Percentiles rank a stretch among this genome's conserved stretches.
Conservation (phyloP, 1,139 yeast species). For the Sugiyamaella japonica region DNA sequence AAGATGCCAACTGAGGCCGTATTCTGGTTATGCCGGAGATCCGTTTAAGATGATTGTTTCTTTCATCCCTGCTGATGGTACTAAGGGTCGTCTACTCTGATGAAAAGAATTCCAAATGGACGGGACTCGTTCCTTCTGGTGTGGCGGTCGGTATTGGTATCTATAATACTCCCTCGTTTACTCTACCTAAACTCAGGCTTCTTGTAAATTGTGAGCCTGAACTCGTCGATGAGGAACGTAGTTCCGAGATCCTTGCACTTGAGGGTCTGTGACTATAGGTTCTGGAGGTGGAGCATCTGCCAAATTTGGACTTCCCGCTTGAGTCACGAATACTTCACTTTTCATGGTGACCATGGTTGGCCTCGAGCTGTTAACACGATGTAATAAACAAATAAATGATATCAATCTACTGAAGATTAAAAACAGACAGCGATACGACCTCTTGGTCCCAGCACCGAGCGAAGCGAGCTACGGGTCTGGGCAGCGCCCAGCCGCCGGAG, state of each 20-base stretch:
- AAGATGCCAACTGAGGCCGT: slow-evolving; percentile 99
- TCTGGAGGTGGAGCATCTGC: slow-evolving; percentile 73
- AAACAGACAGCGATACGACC: no score
- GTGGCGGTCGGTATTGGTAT: slow-evolving; percentile 97
- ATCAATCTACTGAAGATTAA: no score
- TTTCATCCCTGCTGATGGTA: slow-evolving; percentile 80
- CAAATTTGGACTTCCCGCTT: slow-evolving; percentile 94
- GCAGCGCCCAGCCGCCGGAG: slow-evolving; percentile 10
- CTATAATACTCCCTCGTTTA: slow-evolving; percentile 89
- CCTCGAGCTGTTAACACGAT: no score
- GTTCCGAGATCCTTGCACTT: slow-evolving; percentile 68
- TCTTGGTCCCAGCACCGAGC: not conserved
- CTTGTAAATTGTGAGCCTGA: slow-evolving; percentile 93
- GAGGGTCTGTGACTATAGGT: slow-evolving; percentile 83
- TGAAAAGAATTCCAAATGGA: slow-evolving; percentile 46
- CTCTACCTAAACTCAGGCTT: slow-evolving; percentile 65
- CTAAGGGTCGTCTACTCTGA: slow-evolving; percentile 41
- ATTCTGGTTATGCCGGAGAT: slow-evolving; percentile 87
- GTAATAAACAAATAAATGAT: no score
- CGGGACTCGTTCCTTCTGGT: slow-evolving; percentile 79
- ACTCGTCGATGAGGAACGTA: slow-evolving; percentile 81
- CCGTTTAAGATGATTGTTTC: slow-evolving; percentile 73
- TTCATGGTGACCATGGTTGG: slow-evolving; percentile 78
- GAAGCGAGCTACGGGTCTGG: slow-evolving; percentile 3
- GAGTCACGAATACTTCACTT: slow-evolving; percentile 88